These are phyloP conservation scores for Wallacemonas collosoma DNA, from an alignment of 208 protist genomes.

Conservation along the genomic window DNA sequence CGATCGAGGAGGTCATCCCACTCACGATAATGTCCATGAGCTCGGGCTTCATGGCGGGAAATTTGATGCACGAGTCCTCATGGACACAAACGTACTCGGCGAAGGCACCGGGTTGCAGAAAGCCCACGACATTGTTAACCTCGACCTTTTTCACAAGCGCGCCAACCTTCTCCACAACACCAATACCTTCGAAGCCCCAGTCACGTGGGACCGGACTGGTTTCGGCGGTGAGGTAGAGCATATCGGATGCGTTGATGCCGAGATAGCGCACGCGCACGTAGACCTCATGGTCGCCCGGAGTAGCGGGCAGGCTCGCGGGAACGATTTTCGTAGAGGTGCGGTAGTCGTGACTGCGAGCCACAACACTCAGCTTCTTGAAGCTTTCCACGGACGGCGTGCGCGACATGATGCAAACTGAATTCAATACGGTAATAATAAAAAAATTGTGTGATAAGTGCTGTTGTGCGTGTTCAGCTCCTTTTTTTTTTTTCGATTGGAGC, in stretches of 20 bases:
- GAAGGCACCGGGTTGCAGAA: slow-evolving; percentile 57
- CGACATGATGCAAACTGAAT: not conserved
- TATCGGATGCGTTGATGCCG: slow-evolving; percentile 78
- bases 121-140: slow-evolving; percentile 46
- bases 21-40: slow-evolving; percentile 49
- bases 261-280: slow-evolving; percentile 53
- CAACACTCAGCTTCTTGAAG: slow-evolving; percentile 36
- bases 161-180: slow-evolving; percentile 53
- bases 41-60: slow-evolving; percentile 48
- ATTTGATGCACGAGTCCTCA: slow-evolving; percentile 28
- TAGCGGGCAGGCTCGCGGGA: not conserved
- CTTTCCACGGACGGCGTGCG: not conserved
- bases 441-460: too few relatives aligned
- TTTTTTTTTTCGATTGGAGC: too few relatives aligned
- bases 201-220: slow-evolving; percentile 66
- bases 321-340: slow-evolving; percentile 35
- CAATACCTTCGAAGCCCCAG: slow-evolving; percentile 78
- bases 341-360: slow-evolving; percentile 31
- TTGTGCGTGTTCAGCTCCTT: too few relatives aligned
- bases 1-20: slow-evolving; percentile 70
- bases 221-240: slow-evolving; percentile 52
- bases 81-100: slow-evolving; percentile 38
- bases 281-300: slow-evolving; percentile 36
- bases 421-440: too few relatives aligned
- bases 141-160: slow-evolving; percentile 35